Percentiles rank a stretch among this genome's conserved stretches.
Conservation (phyloP, 169 alveolate genomes). For the Condylostoma magnum region DNA sequence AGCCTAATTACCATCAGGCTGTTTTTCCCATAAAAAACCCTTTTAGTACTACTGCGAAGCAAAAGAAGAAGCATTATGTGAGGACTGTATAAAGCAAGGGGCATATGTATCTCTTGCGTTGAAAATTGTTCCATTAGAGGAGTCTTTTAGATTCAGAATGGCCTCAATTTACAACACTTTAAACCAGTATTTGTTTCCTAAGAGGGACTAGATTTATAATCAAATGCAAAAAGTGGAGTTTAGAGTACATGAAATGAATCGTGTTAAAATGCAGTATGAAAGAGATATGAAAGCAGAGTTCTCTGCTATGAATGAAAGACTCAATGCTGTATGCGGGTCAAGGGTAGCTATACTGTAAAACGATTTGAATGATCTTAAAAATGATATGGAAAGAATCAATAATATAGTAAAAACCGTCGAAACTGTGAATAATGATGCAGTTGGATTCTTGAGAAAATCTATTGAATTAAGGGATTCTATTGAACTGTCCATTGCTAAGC, state of each 20-base stretch:
- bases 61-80: slow-evolving; percentile 18
- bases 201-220: not conserved
- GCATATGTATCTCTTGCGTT: too few relatives aligned
- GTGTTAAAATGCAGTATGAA: not conserved
- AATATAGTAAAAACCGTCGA: not conserved
- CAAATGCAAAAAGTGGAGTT: slow-evolving; percentile 1
- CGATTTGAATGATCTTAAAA: slow-evolving; percentile 8
- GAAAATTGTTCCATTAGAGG: not conserved
- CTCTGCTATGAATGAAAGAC: slow-evolving; percentile 32
- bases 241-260: not conserved
- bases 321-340: not conserved
- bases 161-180: not conserved
- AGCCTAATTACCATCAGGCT: too few relatives aligned
- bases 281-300: slow-evolving; percentile 25
- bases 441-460: not conserved
- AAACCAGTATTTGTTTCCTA: slow-evolving; percentile 1
- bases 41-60: not conserved
- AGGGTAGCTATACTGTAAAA: slow-evolving; percentile 6
- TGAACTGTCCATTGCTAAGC: slow-evolving; percentile 5
- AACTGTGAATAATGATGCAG: not conserved
- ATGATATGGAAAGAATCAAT: slow-evolving; percentile 3
- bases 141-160: slow-evolving; percentile 17
- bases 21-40: slow-evolving; percentile 2
- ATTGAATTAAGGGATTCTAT: not conserved
- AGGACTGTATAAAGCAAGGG: slow-evolving; percentile 18